phyloP scores from a whole-genome alignment of 306 rosid genomes.

The Geum urbanum region DNA sequence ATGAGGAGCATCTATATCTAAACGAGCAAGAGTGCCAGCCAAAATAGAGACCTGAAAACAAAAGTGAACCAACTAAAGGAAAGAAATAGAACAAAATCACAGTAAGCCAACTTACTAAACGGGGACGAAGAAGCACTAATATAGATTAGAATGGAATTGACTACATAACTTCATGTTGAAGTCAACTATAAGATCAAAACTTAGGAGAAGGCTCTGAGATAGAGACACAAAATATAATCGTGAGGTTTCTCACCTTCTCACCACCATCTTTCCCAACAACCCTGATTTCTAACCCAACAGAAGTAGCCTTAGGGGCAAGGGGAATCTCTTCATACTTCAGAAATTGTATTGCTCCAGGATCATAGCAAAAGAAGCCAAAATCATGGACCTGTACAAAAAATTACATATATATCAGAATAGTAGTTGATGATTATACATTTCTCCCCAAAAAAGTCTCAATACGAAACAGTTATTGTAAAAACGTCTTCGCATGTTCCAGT shows the following conservation, averaged over 20 bases:
- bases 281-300: constrained; percentile 91
- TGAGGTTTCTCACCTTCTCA: constrained; percentile 64
- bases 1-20: constrained; percentile 96
- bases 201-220: background rate
- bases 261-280: constrained; percentile 99
- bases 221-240: background rate
- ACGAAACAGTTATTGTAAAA: background rate
- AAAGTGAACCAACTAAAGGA: constrained; percentile 17
- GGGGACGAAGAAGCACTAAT: background rate
- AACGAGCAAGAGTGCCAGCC: constrained; percentile 96
- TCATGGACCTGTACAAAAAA: constrained; percentile 73
- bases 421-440: constrained; percentile 13
- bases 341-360: constrained; percentile 76
- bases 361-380: constrained; percentile 93
- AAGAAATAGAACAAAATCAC: background rate
- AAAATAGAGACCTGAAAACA: constrained; percentile 83
- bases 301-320: constrained; percentile 83
- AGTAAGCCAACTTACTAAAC: background rate
- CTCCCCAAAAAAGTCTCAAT: background rate
- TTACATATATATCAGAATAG: background rate
- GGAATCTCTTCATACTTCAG: constrained; percentile 83
- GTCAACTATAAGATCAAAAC: background rate
- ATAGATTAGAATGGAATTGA: background rate
- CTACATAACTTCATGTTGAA: background rate
- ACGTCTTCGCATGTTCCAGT: background rate